Evolutionary conservation across 495 filamentous ascomycete genomes (phyloP).

Genomic region (Choiromyces venosus): DNA sequence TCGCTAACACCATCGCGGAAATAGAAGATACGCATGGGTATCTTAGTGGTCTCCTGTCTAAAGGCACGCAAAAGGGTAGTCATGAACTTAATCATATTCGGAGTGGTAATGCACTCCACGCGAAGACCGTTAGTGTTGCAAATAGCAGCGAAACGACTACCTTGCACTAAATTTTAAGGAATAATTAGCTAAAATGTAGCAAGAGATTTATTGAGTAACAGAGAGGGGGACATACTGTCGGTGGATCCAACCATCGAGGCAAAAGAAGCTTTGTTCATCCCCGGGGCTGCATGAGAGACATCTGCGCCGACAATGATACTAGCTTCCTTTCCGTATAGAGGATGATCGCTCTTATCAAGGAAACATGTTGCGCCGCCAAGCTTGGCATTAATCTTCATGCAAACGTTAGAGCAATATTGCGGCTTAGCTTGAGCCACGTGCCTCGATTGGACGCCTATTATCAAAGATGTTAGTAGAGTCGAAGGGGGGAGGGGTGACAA

Average conservation of each 20-base stretch:
- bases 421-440: slow-evolving; percentile 58
- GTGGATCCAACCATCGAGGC: slow-evolving; percentile 80
- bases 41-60: slow-evolving; percentile 50
- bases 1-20: slow-evolving; percentile 92
- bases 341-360: slow-evolving; percentile 22
- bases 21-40: slow-evolving; percentile 72
- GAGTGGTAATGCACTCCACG: slow-evolving; percentile 63
- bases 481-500: background rate
- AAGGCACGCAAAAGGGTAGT: slow-evolving; percentile 59
- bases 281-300: slow-evolving; percentile 75
- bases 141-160: slow-evolving; percentile 65
- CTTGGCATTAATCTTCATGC: slow-evolving; percentile 94
- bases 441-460: slow-evolving; percentile 51
- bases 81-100: slow-evolving; percentile 61
- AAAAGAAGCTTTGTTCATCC: slow-evolving; percentile 60
- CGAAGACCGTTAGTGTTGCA: slow-evolving; percentile 72
- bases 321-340: slow-evolving; percentile 47
- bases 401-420: slow-evolving; percentile 83
- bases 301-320: slow-evolving; percentile 83
- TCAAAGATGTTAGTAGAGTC: slow-evolving; percentile 3
- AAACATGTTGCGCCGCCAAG: slow-evolving; percentile 72
- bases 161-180: slow-evolving; percentile 42
- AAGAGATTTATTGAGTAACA: background rate
- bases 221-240: slow-evolving; percentile 49
- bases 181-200: slow-evolving; percentile 9